Base-by-base conservation (phyloP, 2,329 filamentous ascomycete species). In the Epichloe glyceriae region DNA sequence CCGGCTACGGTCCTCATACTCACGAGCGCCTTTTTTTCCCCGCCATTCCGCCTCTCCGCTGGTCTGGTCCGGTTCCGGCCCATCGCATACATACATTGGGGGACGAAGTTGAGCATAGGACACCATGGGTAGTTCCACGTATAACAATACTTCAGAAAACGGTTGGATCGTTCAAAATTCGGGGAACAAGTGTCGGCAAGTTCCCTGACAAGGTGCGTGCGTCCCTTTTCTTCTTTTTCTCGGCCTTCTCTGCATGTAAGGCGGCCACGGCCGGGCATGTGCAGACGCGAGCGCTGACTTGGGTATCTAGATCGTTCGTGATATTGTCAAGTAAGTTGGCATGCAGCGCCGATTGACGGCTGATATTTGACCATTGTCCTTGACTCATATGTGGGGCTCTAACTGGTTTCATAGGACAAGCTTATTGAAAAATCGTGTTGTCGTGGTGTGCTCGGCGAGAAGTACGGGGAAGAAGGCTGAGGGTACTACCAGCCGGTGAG, bases 111-210 rank as follows among this genome's bases (percentile, higher is more conserved):
- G 39, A 41, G 20, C 34, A 14, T 17, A 35, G 15, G n/a, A 14
- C 49, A 49, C 43, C 42, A 68, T 68, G 67, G 65, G 61, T 50
- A 62, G 61, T 54, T 61, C 61, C 15, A 58, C 60, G 40, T 56
- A 62, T 53, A 60, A 56, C 56, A 72, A 72, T 57, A 59, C 63
- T 46, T 61, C 64, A 50, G 59, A 61, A 45, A 71, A 73, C 56
- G 74, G 75, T 58, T 95, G 89, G 90, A 76, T 95, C 33, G 86
- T 96, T 47, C 89, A 95, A 67, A 96, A 69, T 95, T 95, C 67
- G 90, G 90, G 91, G 91, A 48, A 98, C 91, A 49, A 95, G 88
- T 64, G 86, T 97, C 48, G 93, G 91, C 60, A 97, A 97, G 70
- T 95, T 95, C 61, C 84, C 90, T 49, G 77, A 80, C 58, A 84